phyloP scores from a whole-genome alignment of 805 yeast genomes.

The Nakazawaea ishiwadae region DNA sequence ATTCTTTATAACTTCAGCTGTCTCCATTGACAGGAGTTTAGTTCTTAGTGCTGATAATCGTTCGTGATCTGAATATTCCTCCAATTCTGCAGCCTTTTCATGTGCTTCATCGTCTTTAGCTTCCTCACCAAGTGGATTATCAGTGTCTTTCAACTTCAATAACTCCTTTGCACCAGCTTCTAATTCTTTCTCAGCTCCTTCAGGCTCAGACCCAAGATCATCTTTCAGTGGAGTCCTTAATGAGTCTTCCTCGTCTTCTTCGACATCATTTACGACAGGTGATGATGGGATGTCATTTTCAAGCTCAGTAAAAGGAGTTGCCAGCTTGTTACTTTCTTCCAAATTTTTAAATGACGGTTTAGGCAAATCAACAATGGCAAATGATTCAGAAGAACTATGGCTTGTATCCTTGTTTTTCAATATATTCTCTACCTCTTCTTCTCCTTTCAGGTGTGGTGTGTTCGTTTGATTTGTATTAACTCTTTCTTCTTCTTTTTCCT shows the following conservation, averaged over 20 bases:
- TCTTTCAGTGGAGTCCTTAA: not conserved
- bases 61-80: not conserved
- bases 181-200: slow-evolving; percentile 1
- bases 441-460: slow-evolving; percentile 2
- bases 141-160: no score
- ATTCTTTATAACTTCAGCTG: no score
- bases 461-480: not conserved
- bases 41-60: no score
- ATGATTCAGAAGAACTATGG: slow-evolving; percentile 2
- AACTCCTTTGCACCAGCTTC: no score
- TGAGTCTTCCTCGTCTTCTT: not conserved
- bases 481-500: not conserved
- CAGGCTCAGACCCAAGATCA: not conserved
- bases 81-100: not conserved
- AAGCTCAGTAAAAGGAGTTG: not conserved
- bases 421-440: slow-evolving; percentile 6
- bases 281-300: slow-evolving; percentile 1
- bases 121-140: no score
- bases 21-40: no score
- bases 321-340: not conserved
- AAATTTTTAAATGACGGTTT: not conserved
- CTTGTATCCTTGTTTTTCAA: slow-evolving; percentile 1
- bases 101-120: not conserved
- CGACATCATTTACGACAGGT: not conserved
- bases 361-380: not conserved